Base-by-base conservation (phyloP, 1,139 yeast species). In the Saccharomyces hybrid region DNA sequence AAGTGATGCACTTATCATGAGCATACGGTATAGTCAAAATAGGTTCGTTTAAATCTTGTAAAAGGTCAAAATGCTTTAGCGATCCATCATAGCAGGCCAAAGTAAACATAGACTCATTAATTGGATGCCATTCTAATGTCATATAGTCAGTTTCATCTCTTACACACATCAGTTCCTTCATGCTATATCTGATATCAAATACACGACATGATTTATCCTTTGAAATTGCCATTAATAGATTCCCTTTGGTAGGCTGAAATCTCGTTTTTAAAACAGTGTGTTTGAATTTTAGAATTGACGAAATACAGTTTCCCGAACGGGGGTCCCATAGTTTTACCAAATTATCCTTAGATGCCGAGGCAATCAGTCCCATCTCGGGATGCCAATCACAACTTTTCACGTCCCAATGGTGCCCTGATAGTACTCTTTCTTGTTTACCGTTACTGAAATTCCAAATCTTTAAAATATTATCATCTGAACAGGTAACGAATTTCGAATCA, bases 311-410 rank as follows among this genome's bases (percentile, higher is more conserved):
- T 0, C 86, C 83, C 6, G 78, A 76, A 55, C 99, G 78, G 5
- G 99, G 99, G 69, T 93, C 99, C 99, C 99, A 93, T 42, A 93
- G 76, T 70, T 91, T 91, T 51, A 93, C 83, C 62, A 90, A 75
- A 70, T 95, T 95, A 72, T 93, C 99, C 68, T 95, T 93, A 0
- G 98, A 91, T 0, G 98, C 95, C 61, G 87, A 80, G 0, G 87
- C 95, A 54, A 88, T 79, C 44, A 95, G 77, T 0, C 98, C 97
- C 69, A 89, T 73, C 16, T 80, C 77, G 6, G 95, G 88, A 70
- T 93, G 99, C 99, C 99, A 93, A 70, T 93, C 98, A 53, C 96
- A 90, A 56, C 93, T 83, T 69, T 93, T 93, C 31, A 93, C 97
- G 72, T 93, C 99, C 99, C 99, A 93, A 68, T 95, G 97, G 72